Evolutionary conservation across 2,329 filamentous ascomycete genomes (phyloP).

Genomic region (Botryotinia narcissicola): DNA sequence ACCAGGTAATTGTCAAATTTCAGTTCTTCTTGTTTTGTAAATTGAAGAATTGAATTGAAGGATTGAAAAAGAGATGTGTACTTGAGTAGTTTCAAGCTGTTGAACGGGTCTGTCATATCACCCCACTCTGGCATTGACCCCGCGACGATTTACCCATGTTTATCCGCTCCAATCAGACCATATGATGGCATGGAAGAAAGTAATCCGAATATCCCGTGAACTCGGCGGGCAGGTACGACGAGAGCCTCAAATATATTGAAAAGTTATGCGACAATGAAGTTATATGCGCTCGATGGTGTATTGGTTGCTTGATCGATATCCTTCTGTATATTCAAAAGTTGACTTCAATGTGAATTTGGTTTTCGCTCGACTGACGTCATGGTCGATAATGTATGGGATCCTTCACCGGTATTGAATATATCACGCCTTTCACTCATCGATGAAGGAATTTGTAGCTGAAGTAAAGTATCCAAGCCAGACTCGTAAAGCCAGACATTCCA

Average conservation of each 20-base stretch:
- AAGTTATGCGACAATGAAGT: background rate
- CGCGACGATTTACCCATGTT: conserved; percentile 26
- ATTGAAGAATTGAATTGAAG: background rate
- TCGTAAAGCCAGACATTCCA: background rate
- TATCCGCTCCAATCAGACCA: conserved; percentile 32
- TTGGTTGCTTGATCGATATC: background rate
- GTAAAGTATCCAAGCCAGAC: conserved; percentile 16
- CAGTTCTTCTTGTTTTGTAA: background rate
- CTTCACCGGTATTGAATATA: background rate
- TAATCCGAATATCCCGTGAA: background rate
- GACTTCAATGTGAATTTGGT: background rate
- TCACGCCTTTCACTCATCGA: background rate
- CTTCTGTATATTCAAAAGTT: background rate
- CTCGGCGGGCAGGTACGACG: background rate
- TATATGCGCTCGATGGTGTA: background rate
- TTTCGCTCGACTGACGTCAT: conserved; percentile 3
- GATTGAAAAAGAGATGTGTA: background rate
- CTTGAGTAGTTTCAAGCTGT: conserved; percentile 6
- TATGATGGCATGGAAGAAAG: background rate
- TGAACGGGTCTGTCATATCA: conserved; percentile 12
- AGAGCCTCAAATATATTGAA: background rate
- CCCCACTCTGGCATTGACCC: conserved; percentile 22
- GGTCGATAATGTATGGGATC: background rate
- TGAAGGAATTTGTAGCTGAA: conserved; percentile 11
- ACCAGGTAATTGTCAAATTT: background rate